These are phyloP conservation scores for Aethionema arabicum DNA, from an alignment of 345 rosid species.

Conservation along the genomic window DNA sequence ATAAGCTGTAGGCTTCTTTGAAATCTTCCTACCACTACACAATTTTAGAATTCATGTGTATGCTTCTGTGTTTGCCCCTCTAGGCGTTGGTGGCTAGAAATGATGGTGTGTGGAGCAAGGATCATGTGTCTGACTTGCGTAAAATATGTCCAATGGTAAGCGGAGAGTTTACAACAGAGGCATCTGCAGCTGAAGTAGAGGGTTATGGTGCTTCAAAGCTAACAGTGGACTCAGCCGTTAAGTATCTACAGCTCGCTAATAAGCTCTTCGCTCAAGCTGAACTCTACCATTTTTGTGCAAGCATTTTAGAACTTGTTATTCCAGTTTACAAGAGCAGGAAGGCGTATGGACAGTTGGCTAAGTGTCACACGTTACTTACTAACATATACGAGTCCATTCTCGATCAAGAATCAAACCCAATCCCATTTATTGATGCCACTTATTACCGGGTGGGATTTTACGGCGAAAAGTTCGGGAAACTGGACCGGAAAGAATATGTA, in stretches of 20 bases:
- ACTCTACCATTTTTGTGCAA: slow-evolving; percentile 95
- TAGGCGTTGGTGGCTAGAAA: slow-evolving; percentile 94
- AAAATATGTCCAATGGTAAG: slow-evolving; percentile 97
- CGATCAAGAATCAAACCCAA: slow-evolving; percentile 94
- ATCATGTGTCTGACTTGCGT: slow-evolving; percentile 76
- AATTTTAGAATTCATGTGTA: slow-evolving; percentile 10
- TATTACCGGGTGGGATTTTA: slow-evolving; percentile 98
- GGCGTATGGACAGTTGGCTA: slow-evolving; percentile 94
- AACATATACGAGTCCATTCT: slow-evolving; percentile 86
- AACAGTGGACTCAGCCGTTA: slow-evolving; percentile 97
- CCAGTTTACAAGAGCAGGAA: slow-evolving; percentile 97
- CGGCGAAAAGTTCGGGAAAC: slow-evolving; percentile 87
- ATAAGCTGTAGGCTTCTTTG: slow-evolving; percentile 1
- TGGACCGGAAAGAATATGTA: slow-evolving; percentile 81
- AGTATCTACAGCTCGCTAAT: slow-evolving; percentile 92
- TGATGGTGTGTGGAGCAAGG: slow-evolving; percentile 99
- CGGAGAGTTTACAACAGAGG: slow-evolving; percentile 83
- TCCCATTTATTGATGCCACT: slow-evolving; percentile 95
- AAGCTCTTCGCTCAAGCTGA: slow-evolving; percentile 97
- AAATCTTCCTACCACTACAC: slow-evolving; percentile 3
- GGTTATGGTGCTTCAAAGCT: slow-evolving; percentile 99
- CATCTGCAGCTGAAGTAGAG: slow-evolving; percentile 99
- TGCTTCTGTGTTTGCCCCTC: slow-evolving; percentile 10
- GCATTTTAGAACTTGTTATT: slow-evolving; percentile 93
- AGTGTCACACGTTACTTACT: slow-evolving; percentile 87